A percentile compares a stretch with the other conserved stretches of the same genome.
These are phyloP conservation scores for Botrytis paeoniae DNA, from an alignment of 2,329 filamentous ascomycete species.

Conservation along the genomic window DNA sequence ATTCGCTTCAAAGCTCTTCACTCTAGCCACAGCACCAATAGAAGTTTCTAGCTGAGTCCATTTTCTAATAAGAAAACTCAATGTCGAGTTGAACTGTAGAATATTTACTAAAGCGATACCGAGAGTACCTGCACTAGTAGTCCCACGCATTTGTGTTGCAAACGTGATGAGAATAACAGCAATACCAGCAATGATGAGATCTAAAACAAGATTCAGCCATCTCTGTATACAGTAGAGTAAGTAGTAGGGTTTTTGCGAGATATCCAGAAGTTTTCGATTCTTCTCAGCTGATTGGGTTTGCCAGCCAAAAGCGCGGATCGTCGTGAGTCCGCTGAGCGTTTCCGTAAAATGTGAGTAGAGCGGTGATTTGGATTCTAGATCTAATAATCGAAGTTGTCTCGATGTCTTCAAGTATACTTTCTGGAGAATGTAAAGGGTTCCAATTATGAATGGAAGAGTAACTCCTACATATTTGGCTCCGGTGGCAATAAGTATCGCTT, in stretches of 20 bases:
- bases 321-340: conserved; percentile 43
- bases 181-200: conserved; percentile 32
- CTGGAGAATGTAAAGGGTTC: conserved; percentile 33
- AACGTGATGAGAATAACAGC: conserved; percentile 30
- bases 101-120: conserved; percentile 28
- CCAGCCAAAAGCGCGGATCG: conserved; percentile 40
- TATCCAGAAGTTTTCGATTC: conserved; percentile 50
- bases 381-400: conserved; percentile 46
- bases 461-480: conserved; percentile 6
- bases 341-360: conserved; percentile 47
- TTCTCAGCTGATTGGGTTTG: conserved; percentile 15
- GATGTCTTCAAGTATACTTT: conserved; percentile 47
- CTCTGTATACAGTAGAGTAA: conserved; percentile 55
- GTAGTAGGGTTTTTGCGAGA: conserved; percentile 53
- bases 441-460: conserved; percentile 3
- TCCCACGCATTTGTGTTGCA: conserved; percentile 21
- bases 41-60: conserved; percentile 59
- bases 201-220: conserved; percentile 58
- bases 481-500: conserved; percentile 15
- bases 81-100: conserved; percentile 24
- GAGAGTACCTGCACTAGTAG: conserved; percentile 24
- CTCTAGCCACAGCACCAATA: conserved; percentile 54
- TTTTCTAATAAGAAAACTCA: conserved; percentile 32
- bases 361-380: conserved; percentile 44
- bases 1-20: conserved; percentile 51